These are phyloP conservation scores for Penicillium cataractarum DNA, from an alignment of 495 filamentous ascomycete genomes.

Conservation along the genomic window DNA sequence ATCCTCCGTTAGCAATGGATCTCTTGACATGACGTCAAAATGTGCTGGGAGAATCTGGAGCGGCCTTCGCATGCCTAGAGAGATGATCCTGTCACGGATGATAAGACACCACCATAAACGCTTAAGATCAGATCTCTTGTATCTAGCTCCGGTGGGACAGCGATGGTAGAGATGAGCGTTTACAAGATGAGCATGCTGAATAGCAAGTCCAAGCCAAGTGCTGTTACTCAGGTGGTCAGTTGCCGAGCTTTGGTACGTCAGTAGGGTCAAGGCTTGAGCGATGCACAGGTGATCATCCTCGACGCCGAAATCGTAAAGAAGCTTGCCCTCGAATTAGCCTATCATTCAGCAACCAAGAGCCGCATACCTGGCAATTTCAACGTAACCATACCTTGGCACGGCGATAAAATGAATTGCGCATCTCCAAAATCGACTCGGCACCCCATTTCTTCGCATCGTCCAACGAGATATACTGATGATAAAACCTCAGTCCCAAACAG, in stretches of 20 bases:
- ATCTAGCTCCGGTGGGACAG: neutral
- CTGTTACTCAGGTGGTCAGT: constrained; percentile 1
- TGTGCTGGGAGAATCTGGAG: neutral
- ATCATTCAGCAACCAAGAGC: neutral
- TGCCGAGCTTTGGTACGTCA: neutral
- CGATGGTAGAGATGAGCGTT: constrained; percentile 3
- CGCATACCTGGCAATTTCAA: neutral
- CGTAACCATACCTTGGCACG: constrained; percentile 1
- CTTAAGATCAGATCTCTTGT: constrained; percentile 2
- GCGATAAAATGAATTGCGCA: constrained; percentile 7
- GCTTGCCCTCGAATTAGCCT: neutral
- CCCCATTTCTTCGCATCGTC: constrained; percentile 4
- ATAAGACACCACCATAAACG: constrained; percentile 4
- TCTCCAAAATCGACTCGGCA: neutral
- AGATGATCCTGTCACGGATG: neutral
- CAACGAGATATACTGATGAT: constrained; percentile 4
- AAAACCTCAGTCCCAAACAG: neutral
- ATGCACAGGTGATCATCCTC: neutral
- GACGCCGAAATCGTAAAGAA: constrained; percentile 5
- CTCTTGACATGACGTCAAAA: neutral
- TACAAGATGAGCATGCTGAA: constrained; percentile 1
- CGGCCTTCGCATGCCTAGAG: constrained; percentile 1
- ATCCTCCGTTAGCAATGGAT: neutral
- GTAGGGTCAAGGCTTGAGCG: constrained; percentile 1
- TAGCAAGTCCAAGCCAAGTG: neutral